Percentiles rank a stretch among this genome's conserved stretches.
phyloP scores from a whole-genome alignment of 2,329 filamentous ascomycete species.

The Clarireedia paspali region DNA sequence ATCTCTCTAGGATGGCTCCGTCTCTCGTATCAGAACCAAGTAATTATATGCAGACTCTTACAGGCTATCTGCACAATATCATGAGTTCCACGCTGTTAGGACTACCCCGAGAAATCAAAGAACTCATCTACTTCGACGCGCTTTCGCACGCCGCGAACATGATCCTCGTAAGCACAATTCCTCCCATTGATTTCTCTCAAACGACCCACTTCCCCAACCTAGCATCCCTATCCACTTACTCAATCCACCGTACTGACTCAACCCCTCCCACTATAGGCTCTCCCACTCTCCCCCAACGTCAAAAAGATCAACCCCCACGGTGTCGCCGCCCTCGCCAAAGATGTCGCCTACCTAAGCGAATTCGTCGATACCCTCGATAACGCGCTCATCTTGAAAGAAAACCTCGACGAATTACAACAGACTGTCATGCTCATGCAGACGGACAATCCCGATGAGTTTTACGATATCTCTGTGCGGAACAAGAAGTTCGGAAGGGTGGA shows the following conservation, averaged over 20 bases:
- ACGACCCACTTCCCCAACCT: not conserved
- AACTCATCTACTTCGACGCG: constrained; percentile 95
- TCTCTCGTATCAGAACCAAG: constrained; percentile 65
- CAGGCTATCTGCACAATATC: constrained; percentile 86
- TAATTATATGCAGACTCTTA: constrained; percentile 93
- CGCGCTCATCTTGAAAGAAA: constrained; percentile 74
- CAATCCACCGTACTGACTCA: too few relatives aligned
- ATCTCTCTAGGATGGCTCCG: constrained; percentile 42
- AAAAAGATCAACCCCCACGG: constrained; percentile 83
- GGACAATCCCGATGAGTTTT: constrained; percentile 94
- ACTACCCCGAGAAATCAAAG: constrained; percentile 91
- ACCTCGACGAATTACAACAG: constrained; percentile 88
- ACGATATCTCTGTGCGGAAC: constrained; percentile 81
- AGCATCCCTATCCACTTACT: not conserved
- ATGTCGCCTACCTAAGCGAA: constrained; percentile 73
- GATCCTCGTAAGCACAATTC: constrained; percentile 54
- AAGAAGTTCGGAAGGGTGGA: constrained; percentile 93
- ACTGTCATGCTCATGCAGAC: constrained; percentile 81
- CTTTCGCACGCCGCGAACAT: constrained; percentile 82
- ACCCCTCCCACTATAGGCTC: constrained; percentile 9
- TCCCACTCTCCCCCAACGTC: constrained; percentile 60
- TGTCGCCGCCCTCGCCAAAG: constrained; percentile 70
- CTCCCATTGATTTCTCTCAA: not conserved
- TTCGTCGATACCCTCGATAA: constrained; percentile 87
- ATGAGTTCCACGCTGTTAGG: constrained; percentile 93